phyloP scores from a whole-genome alignment of 129 eudicot species.

The Calendula officinalis region DNA sequence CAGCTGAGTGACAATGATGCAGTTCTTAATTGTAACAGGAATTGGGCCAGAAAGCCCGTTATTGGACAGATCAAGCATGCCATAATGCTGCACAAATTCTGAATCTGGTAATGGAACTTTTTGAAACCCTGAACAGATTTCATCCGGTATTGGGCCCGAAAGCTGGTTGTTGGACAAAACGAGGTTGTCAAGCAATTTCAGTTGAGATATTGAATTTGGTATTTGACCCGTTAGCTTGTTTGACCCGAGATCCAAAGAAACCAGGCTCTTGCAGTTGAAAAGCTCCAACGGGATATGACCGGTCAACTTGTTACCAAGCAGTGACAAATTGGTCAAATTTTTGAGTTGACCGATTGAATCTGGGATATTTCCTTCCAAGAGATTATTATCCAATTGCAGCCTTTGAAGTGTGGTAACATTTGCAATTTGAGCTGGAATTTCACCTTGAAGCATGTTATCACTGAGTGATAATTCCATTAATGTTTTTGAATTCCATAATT shows the following conservation, averaged over 20 bases:
- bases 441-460: constrained; percentile 64
- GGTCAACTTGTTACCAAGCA: constrained; percentile 64
- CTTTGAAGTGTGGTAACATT: constrained; percentile 54
- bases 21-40: constrained; percentile 63
- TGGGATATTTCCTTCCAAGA: constrained; percentile 74
- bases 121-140: constrained; percentile 88
- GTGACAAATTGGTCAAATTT: constrained; percentile 80
- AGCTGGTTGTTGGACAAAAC: constrained; percentile 67
- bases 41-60: constrained; percentile 68
- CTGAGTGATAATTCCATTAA: constrained; percentile 69
- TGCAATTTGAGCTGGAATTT: constrained; percentile 44
- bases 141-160: constrained; percentile 74
- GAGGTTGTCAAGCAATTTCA: constrained; percentile 75
- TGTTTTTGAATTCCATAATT: constrained; percentile 75
- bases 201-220: constrained; percentile 56
- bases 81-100: constrained; percentile 84
- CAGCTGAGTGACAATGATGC: constrained; percentile 57
- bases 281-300: constrained; percentile 74
- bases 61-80: constrained; percentile 86
- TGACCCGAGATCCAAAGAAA: constrained; percentile 75
- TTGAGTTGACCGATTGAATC: constrained; percentile 56
- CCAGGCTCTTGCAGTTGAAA: constrained; percentile 64
- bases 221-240: constrained; percentile 60
- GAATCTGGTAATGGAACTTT: constrained; percentile 79
- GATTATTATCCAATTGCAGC: constrained; percentile 73